phyloP scores from a whole-genome alignment of 306 rosid genomes.

The Oemleria cerasiformis region DNA sequence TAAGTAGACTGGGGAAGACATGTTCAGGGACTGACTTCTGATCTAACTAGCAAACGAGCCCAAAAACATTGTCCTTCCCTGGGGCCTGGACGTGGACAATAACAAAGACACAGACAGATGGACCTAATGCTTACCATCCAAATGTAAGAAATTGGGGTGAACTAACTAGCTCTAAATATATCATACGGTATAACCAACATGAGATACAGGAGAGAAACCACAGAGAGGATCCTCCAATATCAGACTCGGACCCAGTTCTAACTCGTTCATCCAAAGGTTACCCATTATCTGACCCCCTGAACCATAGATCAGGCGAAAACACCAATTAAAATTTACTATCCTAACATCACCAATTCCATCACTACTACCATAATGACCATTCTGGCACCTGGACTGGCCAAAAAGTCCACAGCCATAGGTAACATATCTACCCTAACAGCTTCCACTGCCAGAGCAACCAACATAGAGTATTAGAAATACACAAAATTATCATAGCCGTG shows the following conservation, averaged over 20 bases:
- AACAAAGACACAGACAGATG: neutral
- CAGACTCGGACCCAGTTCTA: neutral
- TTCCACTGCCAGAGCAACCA: neutral
- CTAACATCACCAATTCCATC: neutral
- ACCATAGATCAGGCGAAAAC: neutral
- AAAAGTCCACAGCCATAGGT: neutral
- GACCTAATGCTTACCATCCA: neutral
- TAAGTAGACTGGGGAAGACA: conserved; percentile 1
- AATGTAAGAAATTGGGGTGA: neutral
- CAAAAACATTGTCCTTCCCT: neutral
- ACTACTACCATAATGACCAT: neutral
- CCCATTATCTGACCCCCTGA: neutral
- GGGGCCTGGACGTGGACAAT: too few relatives aligned
- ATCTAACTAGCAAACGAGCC: neutral
- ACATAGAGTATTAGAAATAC: neutral
- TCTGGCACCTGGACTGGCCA: neutral
- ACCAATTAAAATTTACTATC: neutral
- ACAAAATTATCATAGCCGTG: neutral
- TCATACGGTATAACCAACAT: neutral
- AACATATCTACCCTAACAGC: neutral
- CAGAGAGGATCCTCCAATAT: neutral
- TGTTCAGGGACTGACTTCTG: neutral
- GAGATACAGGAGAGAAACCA: neutral
- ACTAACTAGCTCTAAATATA: neutral
- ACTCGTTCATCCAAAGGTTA: neutral